Percentiles rank a stretch among this genome's conserved stretches.
Conservation (phyloP, 805 yeast species). For the Tetrapisispora namnaoensis region DNA sequence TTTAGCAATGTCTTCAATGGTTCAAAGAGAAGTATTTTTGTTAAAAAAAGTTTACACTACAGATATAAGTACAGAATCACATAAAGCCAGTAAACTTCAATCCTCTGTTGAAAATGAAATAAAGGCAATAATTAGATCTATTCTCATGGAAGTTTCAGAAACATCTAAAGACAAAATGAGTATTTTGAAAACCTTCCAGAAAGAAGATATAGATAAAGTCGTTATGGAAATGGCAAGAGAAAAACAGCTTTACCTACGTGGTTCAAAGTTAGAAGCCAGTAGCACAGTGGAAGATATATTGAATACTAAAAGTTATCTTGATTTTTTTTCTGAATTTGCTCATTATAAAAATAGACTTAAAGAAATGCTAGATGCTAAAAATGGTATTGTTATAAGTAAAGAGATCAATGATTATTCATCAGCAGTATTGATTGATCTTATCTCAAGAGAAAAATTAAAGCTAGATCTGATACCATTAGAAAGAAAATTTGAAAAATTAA, state of each 20-base stretch:
- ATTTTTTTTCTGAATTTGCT: constrained; percentile 38
- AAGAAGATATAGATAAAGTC: constrained; percentile 40
- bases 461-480: constrained; percentile 48
- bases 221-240: constrained; percentile 38
- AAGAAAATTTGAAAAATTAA: constrained; percentile 39
- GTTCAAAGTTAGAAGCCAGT: constrained; percentile 31
- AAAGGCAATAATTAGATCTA: constrained; percentile 29
- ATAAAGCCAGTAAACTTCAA: constrained; percentile 2
- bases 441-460: constrained; percentile 35
- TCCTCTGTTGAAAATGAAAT: constrained; percentile 19
- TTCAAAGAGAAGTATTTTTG: constrained; percentile 54
- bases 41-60: constrained; percentile 34
- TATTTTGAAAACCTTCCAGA: constrained; percentile 33
- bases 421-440: constrained; percentile 47
- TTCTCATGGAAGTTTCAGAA: constrained; percentile 25
- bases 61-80: constrained; percentile 14
- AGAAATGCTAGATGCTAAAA: constrained; percentile 34
- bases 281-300: constrained; percentile 15
- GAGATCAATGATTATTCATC: constrained; percentile 52
- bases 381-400: constrained; percentile 48
- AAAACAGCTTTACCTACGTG: constrained; percentile 44
- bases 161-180: constrained; percentile 23
- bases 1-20: constrained; percentile 52
- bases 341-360: constrained; percentile 36
- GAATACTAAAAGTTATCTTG: constrained; percentile 22